Evolutionary conservation across 2,329 filamentous ascomycete species (phyloP).

Genomic region (Sclerotiophoma versabilis): DNA sequence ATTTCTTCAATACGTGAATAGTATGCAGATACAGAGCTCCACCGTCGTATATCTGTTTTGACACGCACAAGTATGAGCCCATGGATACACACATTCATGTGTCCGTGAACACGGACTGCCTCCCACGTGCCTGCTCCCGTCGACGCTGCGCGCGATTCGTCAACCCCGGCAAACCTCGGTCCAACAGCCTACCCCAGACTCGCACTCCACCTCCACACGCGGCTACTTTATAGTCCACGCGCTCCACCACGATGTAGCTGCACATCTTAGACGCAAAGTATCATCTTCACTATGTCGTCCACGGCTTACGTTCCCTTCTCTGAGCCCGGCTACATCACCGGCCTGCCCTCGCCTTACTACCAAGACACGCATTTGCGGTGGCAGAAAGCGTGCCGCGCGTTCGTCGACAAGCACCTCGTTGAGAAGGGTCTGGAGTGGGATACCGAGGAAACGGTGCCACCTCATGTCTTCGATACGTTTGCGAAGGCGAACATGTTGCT

Average conservation of each 20-base stretch:
- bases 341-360: conserved; percentile 76
- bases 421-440: conserved; percentile 75
- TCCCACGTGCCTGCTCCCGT: not conserved
- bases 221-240: conserved; percentile 1
- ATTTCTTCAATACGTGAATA: too few species aligned
- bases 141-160: not conserved
- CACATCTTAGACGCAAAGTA: not conserved
- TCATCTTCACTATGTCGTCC: conserved; percentile 34
- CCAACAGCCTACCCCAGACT: conserved; percentile 14
- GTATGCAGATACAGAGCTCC: too few species aligned
- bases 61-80: not conserved
- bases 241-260: not conserved
- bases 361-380: conserved; percentile 69
- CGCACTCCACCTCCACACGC: conserved; percentile 6
- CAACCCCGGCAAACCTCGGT: conserved; percentile 16
- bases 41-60: too few species aligned
- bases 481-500: conserved; percentile 72
- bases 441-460: conserved; percentile 66
- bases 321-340: conserved; percentile 74
- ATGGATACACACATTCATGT: not conserved
- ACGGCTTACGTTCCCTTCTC: conserved; percentile 67
- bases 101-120: not conserved
- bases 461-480: conserved; percentile 70
- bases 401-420: conserved; percentile 69
- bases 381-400: conserved; percentile 72